Conservation (phyloP, 345 rosid genomes). For the Dovyalis caffra region DNA sequence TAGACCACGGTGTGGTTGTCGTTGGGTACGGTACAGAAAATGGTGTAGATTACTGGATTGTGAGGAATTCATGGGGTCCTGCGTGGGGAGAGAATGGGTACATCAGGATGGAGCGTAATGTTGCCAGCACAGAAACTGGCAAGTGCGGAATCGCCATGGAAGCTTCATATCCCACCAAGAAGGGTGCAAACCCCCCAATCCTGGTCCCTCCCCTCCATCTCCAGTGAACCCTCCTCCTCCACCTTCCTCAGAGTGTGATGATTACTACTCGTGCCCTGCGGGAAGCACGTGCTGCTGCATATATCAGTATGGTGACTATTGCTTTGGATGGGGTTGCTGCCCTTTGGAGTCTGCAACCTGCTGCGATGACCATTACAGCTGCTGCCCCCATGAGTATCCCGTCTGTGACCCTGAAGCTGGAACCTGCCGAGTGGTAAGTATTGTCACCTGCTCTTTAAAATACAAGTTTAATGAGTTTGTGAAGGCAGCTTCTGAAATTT, state of each 20-base stretch:
- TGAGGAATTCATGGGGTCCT: constrained; percentile 33
- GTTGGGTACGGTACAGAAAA: constrained; percentile 29
- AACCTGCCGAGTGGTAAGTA: constrained; percentile 24
- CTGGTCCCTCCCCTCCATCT: constrained; percentile 31
- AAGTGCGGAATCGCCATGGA: constrained; percentile 28
- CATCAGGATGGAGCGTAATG: constrained; percentile 30
- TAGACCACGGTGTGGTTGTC: constrained; percentile 29
- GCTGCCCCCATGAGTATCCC: constrained; percentile 31
- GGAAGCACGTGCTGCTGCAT: constrained; percentile 36
- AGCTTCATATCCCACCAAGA: constrained; percentile 30
- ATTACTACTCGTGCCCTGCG: constrained; percentile 24
- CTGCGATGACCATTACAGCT: constrained; percentile 30
- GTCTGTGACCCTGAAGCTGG: constrained; percentile 29
- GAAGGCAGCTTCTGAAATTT: background rate
- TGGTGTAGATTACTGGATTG: constrained; percentile 23
- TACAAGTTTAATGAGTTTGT: background rate
- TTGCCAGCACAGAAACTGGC: constrained; percentile 18
- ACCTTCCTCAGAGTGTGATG: constrained; percentile 17
- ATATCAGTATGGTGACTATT: constrained; percentile 11
- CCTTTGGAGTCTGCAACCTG: constrained; percentile 36
- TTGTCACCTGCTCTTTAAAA: no score
- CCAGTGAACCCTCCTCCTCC: constrained; percentile 33
- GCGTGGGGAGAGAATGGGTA: constrained; percentile 27
- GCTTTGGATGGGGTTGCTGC: constrained; percentile 39
- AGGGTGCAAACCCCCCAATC: constrained; percentile 28